A percentile compares a stretch with the other conserved stretches of the same genome.
phyloP scores from a whole-genome alignment of 139 green algal genomes.

The Closterium sp. region DNA sequence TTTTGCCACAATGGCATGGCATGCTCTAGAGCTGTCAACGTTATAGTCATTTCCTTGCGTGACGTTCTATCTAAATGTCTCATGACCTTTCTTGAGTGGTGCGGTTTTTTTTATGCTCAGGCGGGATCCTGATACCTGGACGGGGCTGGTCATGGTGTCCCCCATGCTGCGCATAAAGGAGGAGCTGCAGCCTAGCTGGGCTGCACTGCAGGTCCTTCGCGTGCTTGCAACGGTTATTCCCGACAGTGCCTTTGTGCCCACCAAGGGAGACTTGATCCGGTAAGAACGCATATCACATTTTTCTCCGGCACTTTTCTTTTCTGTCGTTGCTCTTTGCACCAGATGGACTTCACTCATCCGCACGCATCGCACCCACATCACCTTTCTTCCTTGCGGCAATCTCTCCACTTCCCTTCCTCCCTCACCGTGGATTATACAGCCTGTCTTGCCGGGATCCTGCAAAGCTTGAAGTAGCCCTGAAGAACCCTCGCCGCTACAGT shows the following conservation, averaged over 20 bases:
- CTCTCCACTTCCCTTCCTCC: background rate
- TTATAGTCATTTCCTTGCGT: background rate
- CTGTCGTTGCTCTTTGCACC: background rate
- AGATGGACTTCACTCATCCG: background rate
- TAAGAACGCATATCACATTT: background rate
- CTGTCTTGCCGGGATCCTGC: slow-evolving; percentile 1
- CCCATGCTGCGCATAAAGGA: slow-evolving; percentile 21
- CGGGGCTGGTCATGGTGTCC: slow-evolving; percentile 5
- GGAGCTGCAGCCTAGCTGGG: slow-evolving; percentile 17
- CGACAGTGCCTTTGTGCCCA: slow-evolving; percentile 11
- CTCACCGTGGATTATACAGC: background rate
- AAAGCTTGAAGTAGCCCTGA: background rate
- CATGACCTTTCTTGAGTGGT: background rate
- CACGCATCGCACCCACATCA: background rate
- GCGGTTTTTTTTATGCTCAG: background rate
- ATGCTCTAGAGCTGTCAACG: background rate
- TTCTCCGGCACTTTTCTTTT: background rate
- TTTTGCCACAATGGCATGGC: background rate
- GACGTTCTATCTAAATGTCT: background rate
- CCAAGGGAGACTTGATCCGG: background rate
- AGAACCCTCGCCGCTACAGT: slow-evolving; percentile 12
- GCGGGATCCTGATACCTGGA: background rate
- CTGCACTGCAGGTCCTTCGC: background rate
- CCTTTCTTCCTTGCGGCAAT: background rate
- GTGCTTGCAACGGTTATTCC: background rate